Percentiles rank a stretch among this genome's conserved stretches.
phyloP scores from a whole-genome alignment of 2,329 filamentous ascomycete species.

The Nigrospora osmanthi region DNA sequence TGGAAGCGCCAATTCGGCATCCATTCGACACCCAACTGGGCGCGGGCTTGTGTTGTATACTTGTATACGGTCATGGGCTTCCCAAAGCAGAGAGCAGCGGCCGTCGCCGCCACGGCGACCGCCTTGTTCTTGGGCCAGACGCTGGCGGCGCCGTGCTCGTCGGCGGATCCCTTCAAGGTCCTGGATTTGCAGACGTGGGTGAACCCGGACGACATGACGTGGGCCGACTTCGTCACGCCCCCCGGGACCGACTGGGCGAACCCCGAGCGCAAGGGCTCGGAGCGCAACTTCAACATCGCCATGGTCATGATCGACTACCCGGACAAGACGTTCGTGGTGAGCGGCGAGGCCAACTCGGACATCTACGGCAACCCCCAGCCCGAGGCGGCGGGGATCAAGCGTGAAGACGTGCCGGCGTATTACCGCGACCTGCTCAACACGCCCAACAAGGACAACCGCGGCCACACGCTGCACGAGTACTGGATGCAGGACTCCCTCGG shows the following conservation, averaged over 20 bases:
- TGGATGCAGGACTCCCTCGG: conserved; percentile 50
- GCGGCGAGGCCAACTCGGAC: conserved; percentile 33
- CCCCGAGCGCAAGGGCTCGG: conserved; percentile 30
- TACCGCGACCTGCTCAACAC: conserved; percentile 43
- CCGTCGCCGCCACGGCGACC: neutral
- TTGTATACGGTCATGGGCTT: neutral
- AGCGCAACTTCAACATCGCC: conserved; percentile 48
- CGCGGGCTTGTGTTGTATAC: too few relatives aligned
- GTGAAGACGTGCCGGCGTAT: conserved; percentile 38
- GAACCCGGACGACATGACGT: conserved; percentile 46
- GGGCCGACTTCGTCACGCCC: conserved; percentile 36
- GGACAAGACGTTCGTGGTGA: conserved; percentile 40
- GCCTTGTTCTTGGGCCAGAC: neutral
- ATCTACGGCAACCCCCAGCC: conserved; percentile 43
- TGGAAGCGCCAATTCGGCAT: too few relatives aligned
- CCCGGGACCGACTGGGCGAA: conserved; percentile 41
- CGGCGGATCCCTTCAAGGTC: conserved; percentile 34
- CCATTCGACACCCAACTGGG: too few relatives aligned
- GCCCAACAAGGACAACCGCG: conserved; percentile 38
- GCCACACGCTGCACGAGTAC: conserved; percentile 47
- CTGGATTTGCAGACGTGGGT: conserved; percentile 45
- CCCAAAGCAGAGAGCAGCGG: neutral
- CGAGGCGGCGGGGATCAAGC: conserved; percentile 27
- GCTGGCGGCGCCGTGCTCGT: neutral
- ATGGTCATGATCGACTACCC: conserved; percentile 44